These are phyloP conservation scores for Nannochloris sp. DNA, from an alignment of 139 green algal species.

Conservation along the genomic window DNA sequence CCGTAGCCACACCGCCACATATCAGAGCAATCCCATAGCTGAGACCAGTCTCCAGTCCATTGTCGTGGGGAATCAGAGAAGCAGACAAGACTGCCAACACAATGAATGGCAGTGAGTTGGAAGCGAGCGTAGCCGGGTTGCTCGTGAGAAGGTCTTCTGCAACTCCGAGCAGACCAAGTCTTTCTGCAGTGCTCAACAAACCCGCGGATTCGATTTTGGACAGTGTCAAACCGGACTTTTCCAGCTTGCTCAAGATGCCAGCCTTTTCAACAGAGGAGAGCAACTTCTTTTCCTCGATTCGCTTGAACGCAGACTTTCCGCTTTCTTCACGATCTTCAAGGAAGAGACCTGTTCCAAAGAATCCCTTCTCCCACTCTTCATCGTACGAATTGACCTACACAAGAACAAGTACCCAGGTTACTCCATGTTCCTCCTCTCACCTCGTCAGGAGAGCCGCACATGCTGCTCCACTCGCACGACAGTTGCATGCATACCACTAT, in stretches of 20 bases:
- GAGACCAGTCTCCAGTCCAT: conserved; percentile 11
- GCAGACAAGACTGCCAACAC: conserved; percentile 22
- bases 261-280: conserved; percentile 70
- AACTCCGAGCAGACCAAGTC: conserved; percentile 37
- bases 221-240: conserved; percentile 47
- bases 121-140: conserved; percentile 37
- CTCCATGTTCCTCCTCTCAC: background rate
- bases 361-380: conserved; percentile 31
- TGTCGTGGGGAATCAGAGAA: conserved; percentile 40
- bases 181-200: conserved; percentile 46
- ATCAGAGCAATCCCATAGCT: conserved; percentile 19
- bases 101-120: conserved; percentile 30
- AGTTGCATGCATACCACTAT: too few species aligned
- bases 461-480: too few species aligned
- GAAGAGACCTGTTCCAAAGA: conserved; percentile 33
- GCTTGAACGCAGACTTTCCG: conserved; percentile 21
- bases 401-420: background rate
- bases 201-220: conserved; percentile 44
- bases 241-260: conserved; percentile 44
- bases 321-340: conserved; percentile 27
- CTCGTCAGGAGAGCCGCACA: background rate
- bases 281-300: conserved; percentile 77
- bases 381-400: conserved; percentile 26
- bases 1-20: conserved; percentile 6
- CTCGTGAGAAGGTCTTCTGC: conserved; percentile 33